A percentile compares a stretch with the other conserved stretches of the same genome.
Evolutionary conservation across 2,329 filamentous ascomycete species (phyloP).

Genomic region (Diaporthe australafricana): DNA sequence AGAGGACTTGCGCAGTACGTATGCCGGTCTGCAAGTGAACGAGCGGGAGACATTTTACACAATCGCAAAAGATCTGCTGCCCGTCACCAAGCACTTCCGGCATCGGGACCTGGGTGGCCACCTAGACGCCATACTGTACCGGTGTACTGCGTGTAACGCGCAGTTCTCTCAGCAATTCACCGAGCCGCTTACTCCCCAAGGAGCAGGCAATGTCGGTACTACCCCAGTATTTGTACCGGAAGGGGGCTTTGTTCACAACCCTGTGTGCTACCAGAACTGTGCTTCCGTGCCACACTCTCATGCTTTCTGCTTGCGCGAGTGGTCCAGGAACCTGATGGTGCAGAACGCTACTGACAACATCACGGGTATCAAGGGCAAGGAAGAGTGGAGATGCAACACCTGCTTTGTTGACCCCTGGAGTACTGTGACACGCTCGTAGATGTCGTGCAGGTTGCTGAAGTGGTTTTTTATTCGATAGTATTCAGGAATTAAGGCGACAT

Average conservation of each 20-base stretch:
- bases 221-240: neutral
- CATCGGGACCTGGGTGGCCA: neutral
- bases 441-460: too few relatives aligned
- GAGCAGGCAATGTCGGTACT: too few relatives aligned
- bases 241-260: neutral
- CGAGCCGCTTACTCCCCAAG: neutral
- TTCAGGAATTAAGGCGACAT: too few relatives aligned
- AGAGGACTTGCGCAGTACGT: neutral
- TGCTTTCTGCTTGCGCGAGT: constrained; percentile 10
- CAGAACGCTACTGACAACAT: neutral
- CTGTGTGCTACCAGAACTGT: neutral
- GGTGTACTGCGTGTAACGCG: neutral
- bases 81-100: neutral
- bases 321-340: neutral
- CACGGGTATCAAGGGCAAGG: neutral
- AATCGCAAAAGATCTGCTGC: constrained; percentile 4
- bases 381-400: neutral
- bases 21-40: neutral
- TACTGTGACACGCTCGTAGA: neutral
- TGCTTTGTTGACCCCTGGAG: constrained; percentile 13
- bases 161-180: neutral
- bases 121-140: neutral
- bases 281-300: neutral
- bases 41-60: neutral
- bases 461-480: neutral